Evolutionary conservation across 805 yeast genomes (phyloP), one percentile per base, ranked within the genome.

Genomic region (Lachancea fermentati): DNA sequence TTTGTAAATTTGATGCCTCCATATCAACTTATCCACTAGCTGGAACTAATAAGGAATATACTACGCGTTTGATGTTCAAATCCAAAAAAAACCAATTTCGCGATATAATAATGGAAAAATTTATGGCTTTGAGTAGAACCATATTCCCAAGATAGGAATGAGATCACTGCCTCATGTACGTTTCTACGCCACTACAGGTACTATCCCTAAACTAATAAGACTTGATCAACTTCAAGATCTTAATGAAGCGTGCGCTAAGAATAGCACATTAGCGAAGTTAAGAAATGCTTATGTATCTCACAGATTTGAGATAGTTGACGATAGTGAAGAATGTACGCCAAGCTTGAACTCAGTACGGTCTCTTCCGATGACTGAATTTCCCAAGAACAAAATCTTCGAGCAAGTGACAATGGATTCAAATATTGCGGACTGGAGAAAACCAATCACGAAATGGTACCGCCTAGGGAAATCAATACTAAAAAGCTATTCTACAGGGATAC

Each of bases 401-500:
- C 55, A 70, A 16, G 56, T 66, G 0, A 38, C 41, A 17, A 48
- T 41, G 11, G 53, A 57, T 36, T 43, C 49, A 1, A 46, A 45
- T 13, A 43, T 58, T 5, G 39, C 44, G n/a, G 16, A 30, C n/a
- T 47, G 66, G 68, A 38, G 47, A 38, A 38, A 38, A 31, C 34
- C 50, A 35, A 30, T 57, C 35, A 48, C 47, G 38, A 76, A 75
- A 47, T 66, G 66, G 50, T 52, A 60, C 16, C 61, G 68, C 1
- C 70, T 71, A 46, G 77, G 73, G 4, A 71, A 72, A 50, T 47
- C 62, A 2, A 47, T 77, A 32, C 49, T 79, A 30, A 56, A 56
- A 4, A 79, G 80, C 54, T 82, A 81, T 62, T 72, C 73, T 44
- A 55, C 63, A 2, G 89, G 91, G 1, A 66, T 81, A 2, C 57